phyloP scores from a whole-genome alignment of 192 early-diverging fungal species.

The Entomortierella beljakovae region DNA sequence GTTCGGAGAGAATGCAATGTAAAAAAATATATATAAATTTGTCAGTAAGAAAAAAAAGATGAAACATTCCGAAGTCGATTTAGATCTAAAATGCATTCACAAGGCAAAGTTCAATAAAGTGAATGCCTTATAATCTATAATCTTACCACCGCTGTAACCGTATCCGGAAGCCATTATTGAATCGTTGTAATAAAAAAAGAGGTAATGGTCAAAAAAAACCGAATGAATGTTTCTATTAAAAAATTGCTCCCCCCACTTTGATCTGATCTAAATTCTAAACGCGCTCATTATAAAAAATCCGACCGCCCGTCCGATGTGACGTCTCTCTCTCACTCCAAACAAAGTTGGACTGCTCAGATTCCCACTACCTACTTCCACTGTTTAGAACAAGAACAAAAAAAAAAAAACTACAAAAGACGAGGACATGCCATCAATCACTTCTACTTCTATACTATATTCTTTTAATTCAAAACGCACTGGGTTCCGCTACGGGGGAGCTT shows the following conservation, averaged over 20 bases:
- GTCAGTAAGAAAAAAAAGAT: too few relatives aligned
- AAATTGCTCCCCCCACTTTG: background rate
- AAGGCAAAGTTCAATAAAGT: too few relatives aligned
- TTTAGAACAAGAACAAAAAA: background rate
- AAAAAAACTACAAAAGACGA: background rate
- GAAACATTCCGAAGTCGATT: too few relatives aligned
- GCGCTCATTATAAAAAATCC: background rate
- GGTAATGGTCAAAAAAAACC: background rate
- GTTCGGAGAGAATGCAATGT: too few relatives aligned
- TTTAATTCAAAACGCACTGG: constrained; percentile 3
- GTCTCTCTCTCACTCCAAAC: too few relatives aligned
- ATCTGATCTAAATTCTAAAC: background rate
- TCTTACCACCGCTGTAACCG: constrained; percentile 70
- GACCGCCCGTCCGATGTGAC: background rate
- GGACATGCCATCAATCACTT: background rate
- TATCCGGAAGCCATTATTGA: constrained; percentile 72
- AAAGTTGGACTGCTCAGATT: too few relatives aligned
- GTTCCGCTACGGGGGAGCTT: constrained; percentile 20
- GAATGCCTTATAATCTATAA: too few relatives aligned
- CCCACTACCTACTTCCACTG: too few relatives aligned
- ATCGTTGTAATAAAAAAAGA: background rate
- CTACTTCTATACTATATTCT: background rate
- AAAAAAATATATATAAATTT: too few relatives aligned
- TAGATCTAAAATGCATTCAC: too few relatives aligned
- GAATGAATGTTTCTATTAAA: background rate